Percentiles rank a stretch among this genome's conserved stretches.
Evolutionary conservation across 768 basidiomycete species (phyloP).

Genomic region (Podaxis rugospora): DNA sequence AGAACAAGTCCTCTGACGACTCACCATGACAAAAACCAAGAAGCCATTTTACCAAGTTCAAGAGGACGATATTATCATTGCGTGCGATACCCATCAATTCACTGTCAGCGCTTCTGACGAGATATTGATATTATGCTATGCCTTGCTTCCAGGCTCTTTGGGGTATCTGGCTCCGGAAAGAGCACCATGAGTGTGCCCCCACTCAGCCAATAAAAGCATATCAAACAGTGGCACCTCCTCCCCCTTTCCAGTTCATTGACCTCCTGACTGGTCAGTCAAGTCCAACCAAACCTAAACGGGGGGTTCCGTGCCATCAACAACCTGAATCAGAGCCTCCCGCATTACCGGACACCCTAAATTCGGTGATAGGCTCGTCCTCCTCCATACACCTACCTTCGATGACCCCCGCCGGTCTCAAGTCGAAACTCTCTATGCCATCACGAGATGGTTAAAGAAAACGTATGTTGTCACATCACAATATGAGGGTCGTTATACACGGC

Average conservation of each 20-base stretch:
- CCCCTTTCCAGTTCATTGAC: slow-evolving; percentile 21
- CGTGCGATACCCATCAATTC: slow-evolving; percentile 11
- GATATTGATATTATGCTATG: neutral
- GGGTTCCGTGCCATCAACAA: slow-evolving; percentile 25
- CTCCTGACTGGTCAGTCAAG: slow-evolving; percentile 12
- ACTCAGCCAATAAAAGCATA: neutral
- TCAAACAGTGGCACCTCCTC: neutral
- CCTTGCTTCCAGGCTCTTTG: slow-evolving; percentile 17
- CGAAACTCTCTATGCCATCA: slow-evolving; percentile 11
- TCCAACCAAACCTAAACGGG: slow-evolving; percentile 12
- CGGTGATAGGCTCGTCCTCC: slow-evolving; percentile 24
- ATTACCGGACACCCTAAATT: slow-evolving; percentile 16
- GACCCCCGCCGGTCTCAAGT: slow-evolving; percentile 25
- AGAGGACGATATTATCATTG: slow-evolving; percentile 21
- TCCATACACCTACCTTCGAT: slow-evolving; percentile 33
- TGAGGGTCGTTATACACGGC: neutral
- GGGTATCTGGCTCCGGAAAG: slow-evolving; percentile 21
- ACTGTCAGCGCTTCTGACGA: no score
- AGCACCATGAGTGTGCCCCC: slow-evolving; percentile 15
- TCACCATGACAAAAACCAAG: no score
- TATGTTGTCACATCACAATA: neutral
- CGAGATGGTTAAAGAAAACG: slow-evolving; percentile 13
- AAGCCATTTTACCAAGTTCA: neutral
- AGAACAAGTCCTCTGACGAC: no score
- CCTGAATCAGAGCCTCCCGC: slow-evolving; percentile 25